These are phyloP conservation scores for Aristolochia fimbriata DNA, from an alignment of 164 flowering plant genomes.

Conservation along the genomic window DNA sequence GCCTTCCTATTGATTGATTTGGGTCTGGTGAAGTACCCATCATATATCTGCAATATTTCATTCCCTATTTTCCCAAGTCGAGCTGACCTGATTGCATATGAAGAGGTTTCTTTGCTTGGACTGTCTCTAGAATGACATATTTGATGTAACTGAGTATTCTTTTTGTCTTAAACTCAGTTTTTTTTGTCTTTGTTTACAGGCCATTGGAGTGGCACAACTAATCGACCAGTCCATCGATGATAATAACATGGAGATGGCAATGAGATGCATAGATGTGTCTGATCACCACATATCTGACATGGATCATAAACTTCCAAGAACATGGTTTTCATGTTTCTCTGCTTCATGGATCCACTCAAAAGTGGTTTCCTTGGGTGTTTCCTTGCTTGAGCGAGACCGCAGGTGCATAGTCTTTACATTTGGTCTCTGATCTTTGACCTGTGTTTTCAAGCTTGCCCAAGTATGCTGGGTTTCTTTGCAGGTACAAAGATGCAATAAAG, in stretches of 20 bases:
- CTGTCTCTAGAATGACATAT: not conserved
- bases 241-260: slow-evolving; percentile 35
- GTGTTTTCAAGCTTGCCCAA: not conserved
- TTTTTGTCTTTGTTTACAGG: slow-evolving; percentile 30
- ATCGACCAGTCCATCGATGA: slow-evolving; percentile 77
- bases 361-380: slow-evolving; percentile 62
- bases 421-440: not conserved
- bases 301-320: slow-evolving; percentile 18
- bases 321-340: slow-evolving; percentile 43
- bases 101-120: slow-evolving; percentile 44
- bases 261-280: slow-evolving; percentile 57
- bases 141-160: not conserved
- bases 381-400: slow-evolving; percentile 64
- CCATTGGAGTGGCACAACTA: slow-evolving; percentile 80
- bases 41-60: slow-evolving; percentile 56
- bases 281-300: slow-evolving; percentile 32
- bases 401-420: slow-evolving; percentile 27
- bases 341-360: slow-evolving; percentile 78
- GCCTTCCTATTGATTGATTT: slow-evolving; percentile 75
- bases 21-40: slow-evolving; percentile 79
- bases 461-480: slow-evolving; percentile 13
- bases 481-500: slow-evolving; percentile 66
- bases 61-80: slow-evolving; percentile 44
- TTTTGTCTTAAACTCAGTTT: slow-evolving; percentile 7
- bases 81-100: slow-evolving; percentile 61